Conservation (phyloP, 768 basidiomycete genomes). For the Paxillus ammoniavirescens region DNA sequence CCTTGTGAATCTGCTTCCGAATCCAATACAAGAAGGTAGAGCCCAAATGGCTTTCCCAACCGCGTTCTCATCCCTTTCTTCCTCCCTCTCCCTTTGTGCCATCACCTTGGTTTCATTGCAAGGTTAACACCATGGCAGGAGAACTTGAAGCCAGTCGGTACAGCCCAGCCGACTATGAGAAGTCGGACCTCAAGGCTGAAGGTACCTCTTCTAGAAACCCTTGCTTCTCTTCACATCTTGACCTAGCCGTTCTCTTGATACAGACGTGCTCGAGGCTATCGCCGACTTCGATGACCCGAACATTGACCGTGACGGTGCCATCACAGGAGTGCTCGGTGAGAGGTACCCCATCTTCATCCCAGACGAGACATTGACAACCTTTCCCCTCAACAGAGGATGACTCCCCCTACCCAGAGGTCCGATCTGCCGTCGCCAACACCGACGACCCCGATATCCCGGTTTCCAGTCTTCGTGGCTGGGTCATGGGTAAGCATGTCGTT, state of each 20-base stretch:
- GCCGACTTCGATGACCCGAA: slow-evolving; percentile 38
- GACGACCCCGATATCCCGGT: slow-evolving; percentile 67
- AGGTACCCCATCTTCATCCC: background rate
- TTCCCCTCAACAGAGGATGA: slow-evolving; percentile 51
- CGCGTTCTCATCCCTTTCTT: background rate
- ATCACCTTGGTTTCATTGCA: background rate
- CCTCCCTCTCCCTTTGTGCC: background rate
- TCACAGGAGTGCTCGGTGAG: slow-evolving; percentile 21
- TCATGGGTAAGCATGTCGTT: slow-evolving; percentile 38
- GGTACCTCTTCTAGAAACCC: slow-evolving; percentile 1
- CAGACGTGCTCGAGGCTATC: slow-evolving; percentile 4
- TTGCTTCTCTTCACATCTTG: no score
- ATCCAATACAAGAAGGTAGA: background rate
- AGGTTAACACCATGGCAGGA: slow-evolving; percentile 13
- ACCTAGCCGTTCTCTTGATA: no score
- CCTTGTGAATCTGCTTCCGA: background rate
- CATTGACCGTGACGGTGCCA: slow-evolving; percentile 22
- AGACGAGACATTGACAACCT: slow-evolving; percentile 11
- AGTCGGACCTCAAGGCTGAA: slow-evolving; percentile 2
- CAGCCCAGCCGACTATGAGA: slow-evolving; percentile 13
- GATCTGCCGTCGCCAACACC: slow-evolving; percentile 71
- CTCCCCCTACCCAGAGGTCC: slow-evolving; percentile 83
- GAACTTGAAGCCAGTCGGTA: background rate
- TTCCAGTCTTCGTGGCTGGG: slow-evolving; percentile 58
- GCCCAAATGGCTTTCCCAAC: background rate